Percentiles rank a stretch among this genome's conserved stretches.
phyloP scores from a whole-genome alignment of 2,329 filamentous ascomycete genomes.

The Fusarium azukiicola region DNA sequence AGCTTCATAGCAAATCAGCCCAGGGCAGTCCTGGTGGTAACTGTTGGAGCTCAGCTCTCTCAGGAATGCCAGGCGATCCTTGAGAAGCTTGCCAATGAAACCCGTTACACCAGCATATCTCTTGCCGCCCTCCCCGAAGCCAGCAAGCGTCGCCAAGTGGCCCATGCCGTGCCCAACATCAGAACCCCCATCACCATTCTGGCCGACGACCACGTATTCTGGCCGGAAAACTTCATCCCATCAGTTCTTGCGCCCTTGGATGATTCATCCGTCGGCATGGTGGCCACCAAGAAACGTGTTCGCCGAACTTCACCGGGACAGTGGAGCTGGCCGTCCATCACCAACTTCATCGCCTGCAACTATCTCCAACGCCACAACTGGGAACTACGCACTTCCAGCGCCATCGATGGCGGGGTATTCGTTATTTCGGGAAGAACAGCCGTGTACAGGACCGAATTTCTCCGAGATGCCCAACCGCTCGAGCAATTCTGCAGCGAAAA shows the following conservation, averaged over 20 bases:
- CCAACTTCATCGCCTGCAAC: slow-evolving; percentile 78
- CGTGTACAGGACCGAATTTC: slow-evolving; percentile 72
- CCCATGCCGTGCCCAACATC: slow-evolving; percentile 61
- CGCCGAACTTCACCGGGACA: slow-evolving; percentile 59
- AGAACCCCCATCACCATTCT: slow-evolving; percentile 68
- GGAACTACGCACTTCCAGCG: slow-evolving; percentile 76
- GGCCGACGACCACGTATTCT: slow-evolving; percentile 76
- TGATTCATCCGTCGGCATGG: slow-evolving; percentile 71
- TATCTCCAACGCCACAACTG: slow-evolving; percentile 83
- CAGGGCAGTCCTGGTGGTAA: slow-evolving; percentile 66
- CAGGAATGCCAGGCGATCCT: slow-evolving; percentile 42
- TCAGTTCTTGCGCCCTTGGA: slow-evolving; percentile 68
- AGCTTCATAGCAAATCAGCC: slow-evolving; percentile 66
- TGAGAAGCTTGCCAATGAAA: not conserved
- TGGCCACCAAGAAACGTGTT: slow-evolving; percentile 78
- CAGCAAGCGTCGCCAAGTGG: slow-evolving; percentile 73
- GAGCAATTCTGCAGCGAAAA: slow-evolving; percentile 70
- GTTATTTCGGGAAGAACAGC: slow-evolving; percentile 78
- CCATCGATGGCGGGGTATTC: slow-evolving; percentile 79
- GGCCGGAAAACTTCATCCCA: slow-evolving; percentile 66
- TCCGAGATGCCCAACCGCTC: slow-evolving; percentile 68
- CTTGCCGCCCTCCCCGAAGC: slow-evolving; percentile 59
- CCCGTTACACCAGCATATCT: slow-evolving; percentile 48
- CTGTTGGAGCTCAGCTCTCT: slow-evolving; percentile 61
- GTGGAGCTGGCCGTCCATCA: slow-evolving; percentile 59